phyloP scores from a whole-genome alignment of 139 green algal genomes.

The Chlorella sp. region DNA sequence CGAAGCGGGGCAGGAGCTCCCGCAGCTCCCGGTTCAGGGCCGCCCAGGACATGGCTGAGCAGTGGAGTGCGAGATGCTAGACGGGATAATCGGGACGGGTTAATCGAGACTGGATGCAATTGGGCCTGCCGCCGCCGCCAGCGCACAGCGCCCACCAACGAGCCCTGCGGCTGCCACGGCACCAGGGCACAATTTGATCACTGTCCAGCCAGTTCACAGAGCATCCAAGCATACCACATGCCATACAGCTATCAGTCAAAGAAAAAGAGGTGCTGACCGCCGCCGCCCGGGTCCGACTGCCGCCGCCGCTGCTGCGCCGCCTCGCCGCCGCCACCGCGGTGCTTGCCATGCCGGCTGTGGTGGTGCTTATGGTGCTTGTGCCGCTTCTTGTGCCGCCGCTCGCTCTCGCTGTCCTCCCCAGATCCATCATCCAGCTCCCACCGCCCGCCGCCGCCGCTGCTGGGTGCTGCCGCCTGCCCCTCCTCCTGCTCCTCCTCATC shows the following conservation, averaged over 20 bases:
- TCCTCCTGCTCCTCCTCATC: neutral
- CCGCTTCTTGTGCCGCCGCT: conserved; percentile 8
- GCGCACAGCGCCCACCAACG: too few relatives aligned
- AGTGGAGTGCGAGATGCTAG: too few relatives aligned
- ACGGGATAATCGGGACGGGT: too few relatives aligned
- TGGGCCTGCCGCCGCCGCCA: too few relatives aligned
- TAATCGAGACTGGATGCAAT: too few relatives aligned
- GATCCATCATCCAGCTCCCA: neutral
- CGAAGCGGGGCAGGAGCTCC: too few relatives aligned
- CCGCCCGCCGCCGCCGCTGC: neutral
- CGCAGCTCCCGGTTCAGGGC: too few relatives aligned
- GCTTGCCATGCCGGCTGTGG: neutral
- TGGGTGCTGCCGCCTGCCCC: neutral
- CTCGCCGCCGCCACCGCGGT: neutral
- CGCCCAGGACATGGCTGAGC: too few relatives aligned
- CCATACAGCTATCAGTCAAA: neutral
- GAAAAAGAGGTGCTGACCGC: conserved; percentile 15
- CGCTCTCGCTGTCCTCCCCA: neutral
- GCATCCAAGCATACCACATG: too few relatives aligned
- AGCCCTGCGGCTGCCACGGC: too few relatives aligned
- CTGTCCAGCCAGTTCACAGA: too few relatives aligned
- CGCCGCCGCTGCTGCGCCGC: neutral
- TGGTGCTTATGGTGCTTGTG: conserved; percentile 12
- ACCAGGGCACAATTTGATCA: too few relatives aligned
- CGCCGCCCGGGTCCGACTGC: neutral